Evolutionary conservation across 371 early-diverging fungal genomes (phyloP), one percentile per base, ranked within the genome.

Genomic region (Apophysomyces trapeziformis): DNA sequence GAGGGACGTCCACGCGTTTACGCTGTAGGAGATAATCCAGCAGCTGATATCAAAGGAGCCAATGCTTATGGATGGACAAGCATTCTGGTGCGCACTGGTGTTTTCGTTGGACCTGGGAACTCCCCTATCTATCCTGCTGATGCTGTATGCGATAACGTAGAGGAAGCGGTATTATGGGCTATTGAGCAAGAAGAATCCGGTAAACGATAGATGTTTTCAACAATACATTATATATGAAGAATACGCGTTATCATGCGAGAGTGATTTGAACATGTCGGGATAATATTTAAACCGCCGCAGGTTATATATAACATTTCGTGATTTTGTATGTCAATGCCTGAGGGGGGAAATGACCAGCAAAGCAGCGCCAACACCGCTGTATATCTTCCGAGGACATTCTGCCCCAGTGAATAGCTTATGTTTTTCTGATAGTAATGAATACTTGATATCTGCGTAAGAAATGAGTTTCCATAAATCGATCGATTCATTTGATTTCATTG

Each of bases 41-140:
- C 80, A 13, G 79, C 87, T 1, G 93, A 93, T 72, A 91, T 93
- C 67, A 83, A 85, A 7, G 95, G 96, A 0, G 96, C 96, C 6
- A 93, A 93, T 67, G 78, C 68, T 1, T 85, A 90, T 65, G 95
- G 95, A 0, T 96, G 95, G 95, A 77, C 86, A 3, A 90, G 90
- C 21, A 71, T 94, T 9, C 71, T 95, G 35, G 95, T 95, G 16
- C 82, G 87, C 56, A 95, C 96, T 0, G 96, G 96, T 38, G 90
- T 96, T 4, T 92, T 89, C 63, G 61, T 64, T 61, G 89, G 87
- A 45, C 69, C 70, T 44, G 87, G 81, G 7, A 76, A 85, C 46
- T 86, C 86, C 39, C 77, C 69, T n/a, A 74, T 72, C 2, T 82
- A 87, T 57, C 88, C 89, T 21, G 92, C 92, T 5, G 69, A 77